A percentile compares a stretch with the other conserved stretches of the same genome.
phyloP scores from a whole-genome alignment of 148 eudicot species.

The Camellia granthamiana region DNA sequence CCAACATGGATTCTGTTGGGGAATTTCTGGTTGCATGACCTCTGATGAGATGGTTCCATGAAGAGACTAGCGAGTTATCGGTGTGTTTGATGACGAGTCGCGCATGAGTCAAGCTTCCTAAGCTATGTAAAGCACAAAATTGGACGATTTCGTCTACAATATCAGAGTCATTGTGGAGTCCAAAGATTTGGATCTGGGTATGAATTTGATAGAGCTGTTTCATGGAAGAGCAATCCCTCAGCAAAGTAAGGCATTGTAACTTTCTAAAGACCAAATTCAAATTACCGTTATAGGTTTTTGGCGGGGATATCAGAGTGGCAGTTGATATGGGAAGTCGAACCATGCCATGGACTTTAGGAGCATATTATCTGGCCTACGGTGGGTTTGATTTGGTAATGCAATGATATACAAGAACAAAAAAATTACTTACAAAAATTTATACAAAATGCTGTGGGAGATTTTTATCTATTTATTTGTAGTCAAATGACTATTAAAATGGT shows the following conservation, averaged over 20 bases:
- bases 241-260: constrained; percentile 21
- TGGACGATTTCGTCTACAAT: constrained; percentile 6
- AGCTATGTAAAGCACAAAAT: constrained; percentile 10
- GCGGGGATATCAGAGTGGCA: constrained; percentile 15
- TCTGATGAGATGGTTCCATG: constrained; percentile 39
- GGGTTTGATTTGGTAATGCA: too few species aligned
- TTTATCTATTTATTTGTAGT: too few species aligned
- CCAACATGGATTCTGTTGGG: constrained; percentile 26
- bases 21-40: constrained; percentile 18
- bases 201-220: constrained; percentile 28
- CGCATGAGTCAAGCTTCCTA: constrained; percentile 10
- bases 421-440: too few species aligned
- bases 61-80: constrained; percentile 7
- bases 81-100: not conserved
- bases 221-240: constrained; percentile 19
- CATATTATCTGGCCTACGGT: too few species aligned
- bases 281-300: constrained; percentile 4
- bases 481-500: too few species aligned
- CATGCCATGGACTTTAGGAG: constrained; percentile 4
- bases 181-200: constrained; percentile 17
- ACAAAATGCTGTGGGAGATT: too few species aligned
- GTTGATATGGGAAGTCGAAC: constrained; percentile 13
- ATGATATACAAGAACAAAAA: too few species aligned
- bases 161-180: not conserved
- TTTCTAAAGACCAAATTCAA: constrained; percentile 1